A percentile compares a stretch with the other conserved stretches of the same genome.
Conservation (phyloP, 2,329 filamentous ascomycete genomes). For the Xylaria sp. region DNA sequence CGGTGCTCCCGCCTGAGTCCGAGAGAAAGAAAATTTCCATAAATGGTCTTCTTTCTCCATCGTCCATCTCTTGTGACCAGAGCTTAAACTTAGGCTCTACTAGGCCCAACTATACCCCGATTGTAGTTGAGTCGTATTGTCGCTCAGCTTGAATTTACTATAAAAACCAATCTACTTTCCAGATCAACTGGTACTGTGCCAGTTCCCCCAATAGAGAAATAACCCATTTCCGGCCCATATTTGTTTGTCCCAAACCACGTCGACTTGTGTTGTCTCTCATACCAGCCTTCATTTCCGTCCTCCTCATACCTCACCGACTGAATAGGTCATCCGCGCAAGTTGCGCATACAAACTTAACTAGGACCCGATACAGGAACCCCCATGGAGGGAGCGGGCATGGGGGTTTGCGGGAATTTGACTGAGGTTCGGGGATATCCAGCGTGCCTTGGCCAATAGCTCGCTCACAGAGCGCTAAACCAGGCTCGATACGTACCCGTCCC, state of each 20-base stretch:
- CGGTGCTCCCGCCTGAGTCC: conserved; percentile 23
- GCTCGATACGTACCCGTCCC: conserved; percentile 23
- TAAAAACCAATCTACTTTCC: no score
- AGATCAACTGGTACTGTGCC: neutral
- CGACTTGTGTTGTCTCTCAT: neutral
- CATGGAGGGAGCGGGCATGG: conserved; percentile 28
- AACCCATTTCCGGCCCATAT: neutral
- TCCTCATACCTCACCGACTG: conserved; percentile 7
- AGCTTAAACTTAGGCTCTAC: neutral
- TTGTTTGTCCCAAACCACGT: neutral
- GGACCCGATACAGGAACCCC: conserved; percentile 17
- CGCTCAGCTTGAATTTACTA: neutral
- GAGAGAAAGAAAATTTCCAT: neutral
- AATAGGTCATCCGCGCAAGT: conserved; percentile 8
- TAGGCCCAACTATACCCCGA: neutral
- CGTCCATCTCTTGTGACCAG: neutral
- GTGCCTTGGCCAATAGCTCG: conserved; percentile 15
- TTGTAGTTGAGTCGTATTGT: neutral
- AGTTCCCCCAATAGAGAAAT: neutral
- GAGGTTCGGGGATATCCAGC: conserved; percentile 25
- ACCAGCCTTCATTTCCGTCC: neutral
- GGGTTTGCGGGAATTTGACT: conserved; percentile 36
- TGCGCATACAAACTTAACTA: neutral
- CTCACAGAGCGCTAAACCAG: conserved; percentile 21
- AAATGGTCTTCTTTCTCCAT: conserved; percentile 9